A percentile compares a stretch with the other conserved stretches of the same genome.
Evolutionary conservation across 1,284 basidiomycete genomes (phyloP).

Genomic region (Ceratorhiza oryzae-sativae): DNA sequence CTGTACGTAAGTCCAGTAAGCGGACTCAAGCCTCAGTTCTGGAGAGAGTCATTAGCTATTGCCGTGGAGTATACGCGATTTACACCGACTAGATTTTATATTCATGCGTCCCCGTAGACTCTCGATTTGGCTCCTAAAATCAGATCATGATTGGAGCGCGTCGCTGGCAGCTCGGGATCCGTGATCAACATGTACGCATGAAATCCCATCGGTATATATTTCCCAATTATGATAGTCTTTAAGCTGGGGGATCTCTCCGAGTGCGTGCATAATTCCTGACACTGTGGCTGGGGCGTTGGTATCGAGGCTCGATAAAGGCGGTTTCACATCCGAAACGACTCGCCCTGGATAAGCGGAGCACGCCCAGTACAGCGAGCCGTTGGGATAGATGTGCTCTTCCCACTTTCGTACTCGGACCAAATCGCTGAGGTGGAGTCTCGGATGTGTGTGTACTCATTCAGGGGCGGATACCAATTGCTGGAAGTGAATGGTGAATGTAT

Average conservation of each 20-base stretch:
- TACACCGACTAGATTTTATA: constrained; percentile 5
- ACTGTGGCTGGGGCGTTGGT: background rate
- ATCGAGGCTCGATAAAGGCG: background rate
- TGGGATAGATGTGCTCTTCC: constrained; percentile 1
- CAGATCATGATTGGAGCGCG: background rate
- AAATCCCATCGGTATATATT: constrained; percentile 2
- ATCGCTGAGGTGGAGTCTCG: background rate
- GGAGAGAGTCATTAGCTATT: background rate
- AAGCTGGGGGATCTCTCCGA: background rate
- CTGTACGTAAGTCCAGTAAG: constrained; percentile 4
- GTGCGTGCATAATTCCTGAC: background rate
- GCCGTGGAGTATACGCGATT: background rate
- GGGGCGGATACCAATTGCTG: too few relatives aligned
- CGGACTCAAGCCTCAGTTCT: background rate
- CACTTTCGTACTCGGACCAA: background rate
- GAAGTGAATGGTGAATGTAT: too few relatives aligned
- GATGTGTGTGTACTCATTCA: background rate
- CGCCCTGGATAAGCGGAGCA: background rate
- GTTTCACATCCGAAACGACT: background rate
- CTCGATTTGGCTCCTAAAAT: background rate
- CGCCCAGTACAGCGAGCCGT: constrained; percentile 21
- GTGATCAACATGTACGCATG: constrained; percentile 8
- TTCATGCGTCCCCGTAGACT: background rate
- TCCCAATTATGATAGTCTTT: constrained; percentile 5
- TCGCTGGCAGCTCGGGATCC: background rate